A percentile compares a stretch with the other conserved stretches of the same genome.
phyloP scores from a whole-genome alignment of 1,284 basidiomycete species.

The Apiotrichum brassicae region DNA sequence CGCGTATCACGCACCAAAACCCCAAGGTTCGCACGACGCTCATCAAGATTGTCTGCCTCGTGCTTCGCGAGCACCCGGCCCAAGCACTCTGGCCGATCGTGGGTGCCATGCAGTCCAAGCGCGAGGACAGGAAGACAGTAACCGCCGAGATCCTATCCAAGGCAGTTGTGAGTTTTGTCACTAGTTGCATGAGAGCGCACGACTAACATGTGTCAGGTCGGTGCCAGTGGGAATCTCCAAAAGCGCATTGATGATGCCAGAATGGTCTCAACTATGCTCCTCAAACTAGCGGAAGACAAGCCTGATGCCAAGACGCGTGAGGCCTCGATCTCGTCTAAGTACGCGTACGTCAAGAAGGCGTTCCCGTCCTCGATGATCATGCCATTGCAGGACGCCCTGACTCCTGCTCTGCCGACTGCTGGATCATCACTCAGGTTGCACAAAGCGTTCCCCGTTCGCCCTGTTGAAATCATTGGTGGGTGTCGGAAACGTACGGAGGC shows the following conservation, averaged over 20 bases:
- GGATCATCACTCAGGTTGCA: conserved; percentile 59
- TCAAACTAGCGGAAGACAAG: conserved; percentile 39
- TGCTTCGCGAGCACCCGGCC: conserved; percentile 76
- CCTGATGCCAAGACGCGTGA: conserved; percentile 23
- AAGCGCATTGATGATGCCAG: conserved; percentile 48
- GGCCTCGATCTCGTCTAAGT: conserved; percentile 48
- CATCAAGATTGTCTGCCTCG: conserved; percentile 62
- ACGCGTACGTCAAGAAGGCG: conserved; percentile 57
- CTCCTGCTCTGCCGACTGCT: conserved; percentile 72
- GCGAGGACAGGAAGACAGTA: conserved; percentile 54
- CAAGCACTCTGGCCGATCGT: conserved; percentile 93
- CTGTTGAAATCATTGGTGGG: conserved; percentile 71
- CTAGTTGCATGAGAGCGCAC: too few species aligned
- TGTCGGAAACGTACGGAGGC: neutral
- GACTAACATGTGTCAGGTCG: neutral
- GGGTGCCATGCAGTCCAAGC: conserved; percentile 80
- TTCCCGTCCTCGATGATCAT: conserved; percentile 69
- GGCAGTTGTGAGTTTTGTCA: conserved; percentile 27
- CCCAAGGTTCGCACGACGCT: conserved; percentile 62
- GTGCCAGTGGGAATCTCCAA: conserved; percentile 2
- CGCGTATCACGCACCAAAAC: conserved; percentile 79
- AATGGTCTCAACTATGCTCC: conserved; percentile 27
- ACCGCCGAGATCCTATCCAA: conserved; percentile 29
- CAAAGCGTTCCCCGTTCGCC: conserved; percentile 71
- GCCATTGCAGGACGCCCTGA: conserved; percentile 89